These are phyloP conservation scores for Hygrocybe punicea DNA, from an alignment of 768 basidiomycete genomes.

Conservation along the genomic window DNA sequence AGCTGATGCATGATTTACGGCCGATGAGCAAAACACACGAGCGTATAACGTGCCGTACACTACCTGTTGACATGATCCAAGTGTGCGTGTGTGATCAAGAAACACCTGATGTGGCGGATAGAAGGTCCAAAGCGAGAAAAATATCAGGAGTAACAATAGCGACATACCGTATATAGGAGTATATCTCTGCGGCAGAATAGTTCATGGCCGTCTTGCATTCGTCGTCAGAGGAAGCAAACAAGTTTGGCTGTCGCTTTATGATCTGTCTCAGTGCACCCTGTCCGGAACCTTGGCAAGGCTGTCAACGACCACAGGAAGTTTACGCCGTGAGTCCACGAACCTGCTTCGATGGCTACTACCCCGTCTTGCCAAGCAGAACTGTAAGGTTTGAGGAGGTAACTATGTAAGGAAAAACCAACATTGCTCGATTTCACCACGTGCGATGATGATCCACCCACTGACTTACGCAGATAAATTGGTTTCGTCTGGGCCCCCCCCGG, in stretches of 20 bases:
- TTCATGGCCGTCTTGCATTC: constrained; percentile 18
- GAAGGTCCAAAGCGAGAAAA: not conserved
- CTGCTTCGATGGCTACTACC: constrained; percentile 82
- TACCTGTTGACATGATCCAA: constrained; percentile 79
- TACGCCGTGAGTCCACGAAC: constrained; percentile 40
- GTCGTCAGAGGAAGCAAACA: constrained; percentile 44
- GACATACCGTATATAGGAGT: constrained; percentile 49
- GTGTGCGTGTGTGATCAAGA: constrained; percentile 85
- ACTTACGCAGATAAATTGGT: constrained; percentile 82
- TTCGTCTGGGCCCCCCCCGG: constrained; percentile 88
- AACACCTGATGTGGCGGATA: constrained; percentile 51
- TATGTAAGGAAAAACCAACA: constrained; percentile 29
- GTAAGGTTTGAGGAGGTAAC: constrained; percentile 84
- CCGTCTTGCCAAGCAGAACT: constrained; percentile 73
- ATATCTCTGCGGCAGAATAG: constrained; percentile 48
- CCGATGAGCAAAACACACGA: not conserved
- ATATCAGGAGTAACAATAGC: not conserved
- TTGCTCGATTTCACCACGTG: constrained; percentile 2
- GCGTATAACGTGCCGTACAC: too few relatives aligned
- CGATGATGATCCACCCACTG: constrained; percentile 3
- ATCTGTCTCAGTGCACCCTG: constrained; percentile 71
- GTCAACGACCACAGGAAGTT: not conserved
- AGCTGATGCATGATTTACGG: constrained; percentile 9
- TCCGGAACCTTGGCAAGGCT: constrained; percentile 63
- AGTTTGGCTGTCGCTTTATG: constrained; percentile 49